Evolutionary conservation across 1,284 basidiomycete species (phyloP).

Genomic region (Marasmius oreades): DNA sequence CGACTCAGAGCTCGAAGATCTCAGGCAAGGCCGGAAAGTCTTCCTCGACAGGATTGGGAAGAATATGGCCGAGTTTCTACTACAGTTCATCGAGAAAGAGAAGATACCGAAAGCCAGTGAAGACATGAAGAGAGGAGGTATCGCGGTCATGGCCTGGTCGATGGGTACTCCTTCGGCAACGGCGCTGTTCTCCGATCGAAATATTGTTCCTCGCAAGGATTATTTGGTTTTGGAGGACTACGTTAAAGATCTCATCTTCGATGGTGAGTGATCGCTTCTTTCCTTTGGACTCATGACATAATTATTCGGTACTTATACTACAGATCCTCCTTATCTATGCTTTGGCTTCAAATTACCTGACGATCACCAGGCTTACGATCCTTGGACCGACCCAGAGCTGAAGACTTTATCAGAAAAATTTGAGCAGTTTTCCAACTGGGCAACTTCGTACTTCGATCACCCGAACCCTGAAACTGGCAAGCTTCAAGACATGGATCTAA

Average conservation of each 20-base stretch:
- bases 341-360: conserved; percentile 23
- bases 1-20: conserved; percentile 26
- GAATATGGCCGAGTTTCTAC: conserved; percentile 24
- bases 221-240: conserved; percentile 25
- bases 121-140: conserved; percentile 24
- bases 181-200: conserved; percentile 22
- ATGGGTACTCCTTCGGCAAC: conserved; percentile 24
- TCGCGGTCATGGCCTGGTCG: conserved; percentile 33
- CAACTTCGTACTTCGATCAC: conserved; percentile 16
- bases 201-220: conserved; percentile 17
- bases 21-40: conserved; percentile 19
- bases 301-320: too few species aligned
- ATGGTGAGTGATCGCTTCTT: too few species aligned
- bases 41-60: conserved; percentile 25
- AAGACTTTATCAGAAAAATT: conserved; percentile 9
- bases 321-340: conserved; percentile 27
- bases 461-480: background rate
- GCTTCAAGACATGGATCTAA: background rate
- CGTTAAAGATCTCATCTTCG: conserved; percentile 25
- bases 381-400: conserved; percentile 17
- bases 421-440: conserved; percentile 11
- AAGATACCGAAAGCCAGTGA: conserved; percentile 21
- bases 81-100: conserved; percentile 23
- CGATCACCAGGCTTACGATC: conserved; percentile 15
- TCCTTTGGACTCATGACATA: too few species aligned